phyloP scores from a whole-genome alignment of 225 moss, liverwort and hornwort genomes.

The Polytrichum commune region DNA sequence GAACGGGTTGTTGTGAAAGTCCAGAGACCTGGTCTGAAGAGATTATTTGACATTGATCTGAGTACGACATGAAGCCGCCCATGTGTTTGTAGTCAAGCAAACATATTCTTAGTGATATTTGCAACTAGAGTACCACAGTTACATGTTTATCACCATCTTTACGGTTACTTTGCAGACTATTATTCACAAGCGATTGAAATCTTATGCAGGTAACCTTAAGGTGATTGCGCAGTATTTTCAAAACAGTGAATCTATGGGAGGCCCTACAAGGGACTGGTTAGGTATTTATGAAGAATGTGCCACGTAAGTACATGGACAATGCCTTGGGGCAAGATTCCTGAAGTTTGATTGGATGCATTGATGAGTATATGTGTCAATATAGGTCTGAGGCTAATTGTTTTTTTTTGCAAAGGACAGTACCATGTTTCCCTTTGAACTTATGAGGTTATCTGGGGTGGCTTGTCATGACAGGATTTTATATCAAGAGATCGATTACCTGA shows the following conservation, averaged over 20 bases:
- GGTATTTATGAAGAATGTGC: constrained; percentile 93
- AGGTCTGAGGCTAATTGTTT: neutral
- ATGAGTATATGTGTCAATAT: neutral
- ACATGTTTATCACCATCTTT: too few species aligned
- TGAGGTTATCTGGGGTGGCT: neutral
- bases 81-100: neutral
- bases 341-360: too few species aligned
- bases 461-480: constrained; percentile 72
- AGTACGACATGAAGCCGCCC: constrained; percentile 29
- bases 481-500: constrained; percentile 97
- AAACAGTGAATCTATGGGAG: constrained; percentile 86
- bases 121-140: too few species aligned
- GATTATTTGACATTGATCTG: constrained; percentile 93
- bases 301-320: constrained; percentile 52
- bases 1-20: constrained; percentile 95
- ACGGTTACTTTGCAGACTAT: too few species aligned
- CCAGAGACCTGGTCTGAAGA: constrained; percentile 94
- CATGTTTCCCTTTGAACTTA: neutral
- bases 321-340: neutral
- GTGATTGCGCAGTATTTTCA: constrained; percentile 92
- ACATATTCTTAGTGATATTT: too few species aligned
- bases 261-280: constrained; percentile 89
- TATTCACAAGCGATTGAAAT: neutral
- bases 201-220: constrained; percentile 78
- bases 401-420: neutral